Evolutionary conservation across 1,139 yeast species (phyloP).

Genomic region (Pichia sp.): DNA sequence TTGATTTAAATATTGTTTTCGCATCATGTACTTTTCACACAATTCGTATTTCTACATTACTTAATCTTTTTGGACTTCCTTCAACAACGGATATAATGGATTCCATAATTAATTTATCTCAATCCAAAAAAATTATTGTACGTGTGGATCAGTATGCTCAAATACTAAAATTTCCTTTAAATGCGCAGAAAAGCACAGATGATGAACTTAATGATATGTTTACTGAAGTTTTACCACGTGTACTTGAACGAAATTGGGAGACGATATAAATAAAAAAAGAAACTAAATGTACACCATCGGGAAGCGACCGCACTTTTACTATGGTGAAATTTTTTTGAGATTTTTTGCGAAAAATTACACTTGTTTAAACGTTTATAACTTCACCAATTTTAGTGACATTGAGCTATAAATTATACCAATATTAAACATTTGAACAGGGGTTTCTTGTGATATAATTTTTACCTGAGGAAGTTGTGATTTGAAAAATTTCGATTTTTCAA

Average conservation of each 20-base stretch:
- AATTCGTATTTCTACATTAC: not conserved
- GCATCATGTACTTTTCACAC: constrained; percentile 3
- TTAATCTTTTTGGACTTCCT: not conserved
- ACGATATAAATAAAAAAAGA: too few relatives aligned
- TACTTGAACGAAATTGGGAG: constrained; percentile 10
- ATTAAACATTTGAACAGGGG: too few relatives aligned
- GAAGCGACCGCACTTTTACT: too few relatives aligned
- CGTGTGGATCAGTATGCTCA: constrained; percentile 7
- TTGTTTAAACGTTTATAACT: too few relatives aligned
- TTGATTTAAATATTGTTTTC: constrained; percentile 7
- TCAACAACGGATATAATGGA: constrained; percentile 2
- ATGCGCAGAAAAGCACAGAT: not conserved
- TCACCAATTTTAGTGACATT: too few relatives aligned
- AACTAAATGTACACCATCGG: not conserved
- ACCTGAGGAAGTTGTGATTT: too few relatives aligned
- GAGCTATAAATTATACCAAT: too few relatives aligned
- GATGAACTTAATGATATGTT: constrained; percentile 3
- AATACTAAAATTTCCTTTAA: constrained; percentile 2
- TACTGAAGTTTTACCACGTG: constrained; percentile 2
- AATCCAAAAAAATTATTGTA: constrained; percentile 7
- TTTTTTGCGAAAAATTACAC: too few relatives aligned
- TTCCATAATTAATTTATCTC: not conserved
- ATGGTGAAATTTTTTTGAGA: too few relatives aligned
- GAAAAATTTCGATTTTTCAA: too few relatives aligned
- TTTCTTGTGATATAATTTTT: too few relatives aligned